Percentiles rank a stretch among this genome's conserved stretches.
These are phyloP conservation scores for Apiotrichum siamense DNA, from an alignment of 1,284 basidiomycete genomes.

Conservation along the genomic window DNA sequence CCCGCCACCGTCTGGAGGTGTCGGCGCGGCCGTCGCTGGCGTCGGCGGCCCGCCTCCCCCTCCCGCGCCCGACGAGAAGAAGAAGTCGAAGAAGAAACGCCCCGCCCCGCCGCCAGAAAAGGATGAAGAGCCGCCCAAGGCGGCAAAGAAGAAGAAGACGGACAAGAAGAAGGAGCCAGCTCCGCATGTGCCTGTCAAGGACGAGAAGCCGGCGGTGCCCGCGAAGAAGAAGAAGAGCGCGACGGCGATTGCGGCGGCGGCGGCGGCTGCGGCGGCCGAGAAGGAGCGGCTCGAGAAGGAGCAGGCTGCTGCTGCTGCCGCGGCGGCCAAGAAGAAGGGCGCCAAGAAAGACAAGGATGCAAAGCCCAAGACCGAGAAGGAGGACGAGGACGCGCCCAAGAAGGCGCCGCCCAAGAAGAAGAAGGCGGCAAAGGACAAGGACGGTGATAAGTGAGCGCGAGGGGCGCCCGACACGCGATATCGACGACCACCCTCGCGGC, in stretches of 20 bases:
- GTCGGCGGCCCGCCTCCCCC: neutral
- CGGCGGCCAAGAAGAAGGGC: neutral
- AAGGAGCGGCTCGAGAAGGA: constrained; percentile 1
- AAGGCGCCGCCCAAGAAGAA: neutral
- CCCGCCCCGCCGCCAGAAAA: neutral
- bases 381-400: neutral
- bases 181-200: neutral
- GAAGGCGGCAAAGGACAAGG: neutral
- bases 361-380: neutral
- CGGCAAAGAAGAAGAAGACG: constrained; percentile 6
- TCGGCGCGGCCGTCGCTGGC: neutral
- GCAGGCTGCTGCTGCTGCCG: neutral
- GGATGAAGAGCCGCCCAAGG: constrained; percentile 8
- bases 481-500: too few relatives aligned
- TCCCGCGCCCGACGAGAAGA: constrained; percentile 2
- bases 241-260: neutral
- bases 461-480: too few relatives aligned
- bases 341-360: neutral
- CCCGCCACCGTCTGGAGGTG: too few relatives aligned
- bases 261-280: neutral
- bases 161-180: constrained; percentile 4
- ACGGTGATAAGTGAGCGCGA: neutral
- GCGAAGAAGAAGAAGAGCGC: neutral
- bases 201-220: neutral
- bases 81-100: constrained; percentile 10